Conservation (phyloP, 2,329 filamentous ascomycete genomes). For the Trematosphaeria pertusa region DNA sequence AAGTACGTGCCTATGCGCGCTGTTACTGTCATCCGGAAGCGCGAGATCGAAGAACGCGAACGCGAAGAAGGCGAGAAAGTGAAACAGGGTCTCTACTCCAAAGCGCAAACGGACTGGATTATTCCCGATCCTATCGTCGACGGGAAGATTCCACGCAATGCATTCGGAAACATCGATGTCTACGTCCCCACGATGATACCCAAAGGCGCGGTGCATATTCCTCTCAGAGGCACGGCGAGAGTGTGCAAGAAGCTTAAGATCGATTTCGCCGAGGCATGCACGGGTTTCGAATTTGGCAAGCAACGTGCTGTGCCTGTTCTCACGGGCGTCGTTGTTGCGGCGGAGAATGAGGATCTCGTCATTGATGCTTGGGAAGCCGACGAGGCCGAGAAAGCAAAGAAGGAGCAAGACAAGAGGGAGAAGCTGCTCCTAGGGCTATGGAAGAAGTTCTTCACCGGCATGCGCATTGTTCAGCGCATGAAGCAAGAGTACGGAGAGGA, state of each 20-base stretch:
- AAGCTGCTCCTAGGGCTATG: slow-evolving; percentile 77
- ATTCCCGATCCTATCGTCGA: slow-evolving; percentile 85
- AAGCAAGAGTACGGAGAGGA: slow-evolving; percentile 42
- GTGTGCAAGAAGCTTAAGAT: slow-evolving; percentile 85
- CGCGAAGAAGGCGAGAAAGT: slow-evolving; percentile 80
- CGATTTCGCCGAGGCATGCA: slow-evolving; percentile 92
- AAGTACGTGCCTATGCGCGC: slow-evolving; percentile 91
- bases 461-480: slow-evolving; percentile 70
- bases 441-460: slow-evolving; percentile 85
- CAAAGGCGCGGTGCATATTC: slow-evolving; percentile 81
- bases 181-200: slow-evolving; percentile 96
- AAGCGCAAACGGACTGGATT: slow-evolving; percentile 92
- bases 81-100: slow-evolving; percentile 83
- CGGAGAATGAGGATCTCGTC: slow-evolving; percentile 76
- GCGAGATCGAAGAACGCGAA: slow-evolving; percentile 87
- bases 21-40: slow-evolving; percentile 83
- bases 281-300: slow-evolving; percentile 94
- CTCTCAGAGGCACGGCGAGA: slow-evolving; percentile 75
- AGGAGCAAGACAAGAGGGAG: slow-evolving; percentile 83
- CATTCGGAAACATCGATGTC: slow-evolving; percentile 94
- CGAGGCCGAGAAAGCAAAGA: slow-evolving; percentile 75
- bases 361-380: slow-evolving; percentile 76
- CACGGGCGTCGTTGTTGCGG: slow-evolving; percentile 85
- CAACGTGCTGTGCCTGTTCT: slow-evolving; percentile 93
- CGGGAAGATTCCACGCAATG: slow-evolving; percentile 90